These are phyloP conservation scores for Botrytis paeoniae DNA, from an alignment of 2,329 filamentous ascomycete species.

Conservation along the genomic window DNA sequence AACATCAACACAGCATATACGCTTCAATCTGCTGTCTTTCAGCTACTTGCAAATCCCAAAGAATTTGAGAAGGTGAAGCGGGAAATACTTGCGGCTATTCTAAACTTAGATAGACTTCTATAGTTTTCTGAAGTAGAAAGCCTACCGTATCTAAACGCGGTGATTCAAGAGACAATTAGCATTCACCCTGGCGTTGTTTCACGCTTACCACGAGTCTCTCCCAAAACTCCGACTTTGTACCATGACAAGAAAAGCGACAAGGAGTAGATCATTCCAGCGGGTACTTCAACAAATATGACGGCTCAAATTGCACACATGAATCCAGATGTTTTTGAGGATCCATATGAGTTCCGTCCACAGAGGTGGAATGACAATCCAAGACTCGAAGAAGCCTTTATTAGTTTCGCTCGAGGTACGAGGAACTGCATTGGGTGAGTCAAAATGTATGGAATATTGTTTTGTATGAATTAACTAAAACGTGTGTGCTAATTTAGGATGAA, in stretches of 20 bases:
- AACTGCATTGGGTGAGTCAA: not conserved
- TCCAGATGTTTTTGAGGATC: slow-evolving; percentile 42
- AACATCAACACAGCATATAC: not conserved
- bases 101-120: not conserved
- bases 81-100: not conserved
- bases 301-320: slow-evolving; percentile 41
- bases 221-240: not conserved
- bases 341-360: slow-evolving; percentile 45
- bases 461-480: not conserved
- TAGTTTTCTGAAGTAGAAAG: not conserved
- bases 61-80: not conserved
- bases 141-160: not conserved
- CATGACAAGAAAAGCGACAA: not conserved
- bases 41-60: not conserved
- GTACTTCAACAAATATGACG: not conserved
- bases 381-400: slow-evolving; percentile 11
- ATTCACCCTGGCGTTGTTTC: not conserved
- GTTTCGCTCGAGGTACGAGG: not conserved
- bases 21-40: not conserved
- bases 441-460: not conserved
- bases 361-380: slow-evolving; percentile 42
- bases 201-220: not conserved
- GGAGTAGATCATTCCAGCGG: not conserved
- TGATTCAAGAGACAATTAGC: not conserved
- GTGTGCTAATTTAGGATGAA: not conserved